Conservation (phyloP, 78 protist species). For the Cavenderia fasciculata region DNA sequence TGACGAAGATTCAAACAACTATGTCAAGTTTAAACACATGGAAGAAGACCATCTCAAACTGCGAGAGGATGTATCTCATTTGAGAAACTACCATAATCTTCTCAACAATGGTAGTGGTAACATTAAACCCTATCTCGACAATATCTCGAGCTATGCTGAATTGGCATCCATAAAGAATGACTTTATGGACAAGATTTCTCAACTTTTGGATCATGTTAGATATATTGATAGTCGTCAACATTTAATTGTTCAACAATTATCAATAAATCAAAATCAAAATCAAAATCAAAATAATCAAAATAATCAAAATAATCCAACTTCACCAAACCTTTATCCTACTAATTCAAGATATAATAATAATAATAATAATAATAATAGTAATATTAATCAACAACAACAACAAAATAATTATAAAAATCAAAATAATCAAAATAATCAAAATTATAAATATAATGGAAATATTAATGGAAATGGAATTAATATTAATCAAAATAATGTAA, state of each 20-base stretch:
- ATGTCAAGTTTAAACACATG: too few relatives aligned
- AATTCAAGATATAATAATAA: not conserved
- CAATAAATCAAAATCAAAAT: not conserved
- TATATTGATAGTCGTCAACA: not conserved
- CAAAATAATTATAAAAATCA: not conserved
- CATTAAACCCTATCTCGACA: not conserved
- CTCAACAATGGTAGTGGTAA: not conserved
- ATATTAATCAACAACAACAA: too few relatives aligned
- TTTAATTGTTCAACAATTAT: not conserved
- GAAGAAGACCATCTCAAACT: too few relatives aligned
- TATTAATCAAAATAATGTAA: too few relatives aligned
- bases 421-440: not conserved
- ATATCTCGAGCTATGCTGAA: not conserved
- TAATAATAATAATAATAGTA: not conserved
- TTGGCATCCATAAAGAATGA: not conserved
- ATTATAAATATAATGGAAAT: not conserved
- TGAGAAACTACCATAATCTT: too few relatives aligned
- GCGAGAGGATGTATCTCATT: too few relatives aligned
- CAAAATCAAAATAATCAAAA: not conserved
- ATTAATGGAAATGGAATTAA: not conserved
- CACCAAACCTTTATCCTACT: not conserved
- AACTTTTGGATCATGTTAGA: too few relatives aligned
- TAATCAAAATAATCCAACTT: constrained; percentile 3
- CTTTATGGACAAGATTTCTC: not conserved
- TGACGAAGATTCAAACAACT: too few relatives aligned